A percentile compares a stretch with the other conserved stretches of the same genome.
Evolutionary conservation across 768 basidiomycete species (phyloP).

Genomic region (Pisolithus microcarpus): DNA sequence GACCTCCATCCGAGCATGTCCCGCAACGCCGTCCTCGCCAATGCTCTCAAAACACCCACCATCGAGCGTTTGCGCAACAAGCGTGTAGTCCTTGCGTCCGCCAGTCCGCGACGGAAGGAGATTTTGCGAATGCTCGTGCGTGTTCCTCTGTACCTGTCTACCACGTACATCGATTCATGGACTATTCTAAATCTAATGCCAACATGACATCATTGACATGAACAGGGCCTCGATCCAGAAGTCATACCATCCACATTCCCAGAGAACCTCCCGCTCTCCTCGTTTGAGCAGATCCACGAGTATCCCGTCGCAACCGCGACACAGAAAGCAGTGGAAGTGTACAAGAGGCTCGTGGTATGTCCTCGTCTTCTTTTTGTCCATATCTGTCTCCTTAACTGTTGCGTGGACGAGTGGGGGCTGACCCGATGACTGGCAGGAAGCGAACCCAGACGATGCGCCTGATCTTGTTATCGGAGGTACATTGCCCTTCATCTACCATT

Average conservation of each 20-base stretch:
- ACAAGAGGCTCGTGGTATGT: conserved; percentile 69
- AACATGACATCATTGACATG: neutral
- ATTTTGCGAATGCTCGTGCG: conserved; percentile 74
- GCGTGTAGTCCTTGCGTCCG: conserved; percentile 79
- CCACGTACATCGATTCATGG: too few species aligned
- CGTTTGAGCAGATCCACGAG: conserved; percentile 65
- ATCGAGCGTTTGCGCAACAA: conserved; percentile 67
- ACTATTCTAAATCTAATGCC: too few species aligned
- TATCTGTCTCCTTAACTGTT: too few species aligned
- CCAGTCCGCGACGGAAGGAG: conserved; percentile 77
- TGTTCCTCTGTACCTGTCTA: conserved; percentile 6
- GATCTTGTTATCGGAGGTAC: conserved; percentile 75
- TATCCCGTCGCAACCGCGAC: conserved; percentile 73
- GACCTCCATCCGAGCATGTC: neutral
- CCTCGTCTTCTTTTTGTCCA: too few species aligned
- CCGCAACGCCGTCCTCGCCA: conserved; percentile 50
- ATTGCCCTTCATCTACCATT: neutral
- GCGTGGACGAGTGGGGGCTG: too few species aligned
- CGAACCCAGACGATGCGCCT: conserved; percentile 60
- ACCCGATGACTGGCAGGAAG: conserved; percentile 23
- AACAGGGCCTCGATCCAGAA: conserved; percentile 55
- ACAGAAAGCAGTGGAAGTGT: conserved; percentile 82
- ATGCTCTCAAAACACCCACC: conserved; percentile 56
- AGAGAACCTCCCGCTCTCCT: conserved; percentile 62
- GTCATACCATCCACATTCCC: conserved; percentile 71